Evolutionary conservation across 2,329 filamentous ascomycete species (phyloP), one percentile per base, ranked within the genome.

Genomic region (Phialophora expanda): DNA sequence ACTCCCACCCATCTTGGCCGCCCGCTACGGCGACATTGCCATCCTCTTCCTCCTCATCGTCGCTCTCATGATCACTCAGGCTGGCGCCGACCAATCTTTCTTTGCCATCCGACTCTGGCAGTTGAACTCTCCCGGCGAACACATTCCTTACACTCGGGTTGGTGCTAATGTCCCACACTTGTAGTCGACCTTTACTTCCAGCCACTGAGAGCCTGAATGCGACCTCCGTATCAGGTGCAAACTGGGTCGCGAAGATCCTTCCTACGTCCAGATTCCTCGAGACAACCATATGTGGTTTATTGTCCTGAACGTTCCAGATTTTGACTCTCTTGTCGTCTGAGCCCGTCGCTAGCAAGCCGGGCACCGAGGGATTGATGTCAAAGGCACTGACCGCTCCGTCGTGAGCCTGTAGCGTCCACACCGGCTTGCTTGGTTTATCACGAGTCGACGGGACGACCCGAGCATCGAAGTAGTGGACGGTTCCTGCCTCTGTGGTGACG

Each of bases 151-250:
- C 92, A 28, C 90, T 90, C 14, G 87, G 87, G 77, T 99, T 99
- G 64, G 95, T 99, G 77, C 92, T 89, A 24, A 95, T 97, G 78
- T 98, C 94, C 95, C 95, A 99, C 61, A 99, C 89, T 77, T 96
- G 91, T 75, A 98, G 88, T 41, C 87, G 87, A 54, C 95, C 95
- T 81, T 96, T 96, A 83, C 93, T 98, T 62, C 95, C 95, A 6
- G 94, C 95, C 20, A 99, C 92, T 1, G 93, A 91, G 53, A 99
- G 84, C 61, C 95, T 86, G 85, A 98, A 99, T 26, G 91, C 91
- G 9, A 98, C 93, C 78, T 95, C 92, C 38, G 88, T 79, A 76
- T 99, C 95, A 0, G 95, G 94, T 3, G 91, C 95, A 77, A 98
- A 99, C 6, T 86, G 86, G 1, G 93, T 90, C 11, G 92, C 92